These are phyloP conservation scores for Condylostoma magnum DNA, from an alignment of 169 alveolate species.

Conservation along the genomic window DNA sequence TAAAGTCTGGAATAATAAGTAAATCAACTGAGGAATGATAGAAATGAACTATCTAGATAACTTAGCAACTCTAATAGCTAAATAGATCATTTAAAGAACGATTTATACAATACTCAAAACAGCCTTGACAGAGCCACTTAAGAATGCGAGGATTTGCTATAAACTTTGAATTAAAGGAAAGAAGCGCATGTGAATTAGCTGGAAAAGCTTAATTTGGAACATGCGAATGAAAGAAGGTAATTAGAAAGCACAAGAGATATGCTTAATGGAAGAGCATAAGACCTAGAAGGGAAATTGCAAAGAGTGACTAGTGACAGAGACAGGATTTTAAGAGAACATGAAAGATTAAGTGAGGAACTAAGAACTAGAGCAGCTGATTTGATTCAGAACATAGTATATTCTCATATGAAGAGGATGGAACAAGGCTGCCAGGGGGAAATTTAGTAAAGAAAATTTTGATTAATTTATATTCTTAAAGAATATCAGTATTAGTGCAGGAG, in stretches of 20 bases:
- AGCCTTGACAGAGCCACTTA: not conserved
- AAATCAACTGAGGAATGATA: not conserved
- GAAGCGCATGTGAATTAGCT: constrained; percentile 13
- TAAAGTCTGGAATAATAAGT: not conserved
- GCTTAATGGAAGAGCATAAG: not conserved
- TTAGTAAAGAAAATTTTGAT: too few species aligned
- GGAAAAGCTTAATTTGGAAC: constrained; percentile 2
- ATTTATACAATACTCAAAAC: not conserved
- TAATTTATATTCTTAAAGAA: too few species aligned
- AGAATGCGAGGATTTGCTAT: not conserved
- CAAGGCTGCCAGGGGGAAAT: too few species aligned
- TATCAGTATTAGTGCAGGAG: too few species aligned
- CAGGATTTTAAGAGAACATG: not conserved
- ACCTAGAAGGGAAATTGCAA: not conserved
- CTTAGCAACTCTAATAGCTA: not conserved
- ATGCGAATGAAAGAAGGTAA: not conserved
- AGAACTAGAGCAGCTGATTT: not conserved
- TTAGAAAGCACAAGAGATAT: constrained; percentile 6
- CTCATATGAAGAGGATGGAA: too few species aligned
- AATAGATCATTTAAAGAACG: constrained; percentile 1
- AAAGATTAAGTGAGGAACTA: not conserved
- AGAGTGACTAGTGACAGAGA: constrained; percentile 13
- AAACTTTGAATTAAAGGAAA: constrained; percentile 12
- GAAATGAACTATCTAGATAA: not conserved
- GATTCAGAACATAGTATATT: too few species aligned